Conservation (phyloP, 441 rosid genomes). For the Pelargonium hybrid region DNA sequence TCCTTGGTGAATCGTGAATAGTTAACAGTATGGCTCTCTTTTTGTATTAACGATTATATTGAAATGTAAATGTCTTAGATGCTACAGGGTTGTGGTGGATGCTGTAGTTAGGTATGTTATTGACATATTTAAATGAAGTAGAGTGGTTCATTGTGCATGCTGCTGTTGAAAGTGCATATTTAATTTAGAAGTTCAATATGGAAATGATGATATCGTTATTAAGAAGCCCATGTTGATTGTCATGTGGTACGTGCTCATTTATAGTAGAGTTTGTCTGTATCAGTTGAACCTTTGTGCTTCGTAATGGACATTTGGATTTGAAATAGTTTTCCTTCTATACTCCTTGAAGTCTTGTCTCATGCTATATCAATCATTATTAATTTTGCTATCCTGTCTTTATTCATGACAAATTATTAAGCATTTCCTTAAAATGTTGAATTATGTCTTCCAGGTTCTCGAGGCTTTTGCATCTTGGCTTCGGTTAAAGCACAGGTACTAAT, state of each 20-base stretch:
- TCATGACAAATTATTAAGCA: background rate
- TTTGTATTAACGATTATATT: background rate
- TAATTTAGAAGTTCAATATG: background rate
- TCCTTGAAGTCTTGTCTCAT: background rate
- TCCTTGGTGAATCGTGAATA: background rate
- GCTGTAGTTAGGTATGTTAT: background rate
- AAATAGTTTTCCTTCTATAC: background rate
- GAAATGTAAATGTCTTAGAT: background rate
- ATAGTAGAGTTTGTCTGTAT: background rate
- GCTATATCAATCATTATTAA: background rate
- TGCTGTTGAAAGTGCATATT: too few relatives aligned
- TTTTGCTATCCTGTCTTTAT: background rate
- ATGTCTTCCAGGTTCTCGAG: constrained; percentile 79
- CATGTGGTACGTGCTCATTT: too few relatives aligned
- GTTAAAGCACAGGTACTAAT: constrained; percentile 68
- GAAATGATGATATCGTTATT: background rate
- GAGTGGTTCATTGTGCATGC: too few relatives aligned
- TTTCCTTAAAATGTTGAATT: background rate
- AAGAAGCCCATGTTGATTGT: background rate
- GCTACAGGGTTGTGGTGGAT: background rate
- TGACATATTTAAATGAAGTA: background rate
- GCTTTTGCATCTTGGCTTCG: constrained; percentile 99
- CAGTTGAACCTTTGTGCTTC: constrained; percentile 2
- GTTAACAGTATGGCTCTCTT: background rate
- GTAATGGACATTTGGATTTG: background rate